Percentiles rank a stretch among this genome's conserved stretches.
Evolutionary conservation across 805 yeast species (phyloP).

Genomic region (Zygotorulaspora florentina): DNA sequence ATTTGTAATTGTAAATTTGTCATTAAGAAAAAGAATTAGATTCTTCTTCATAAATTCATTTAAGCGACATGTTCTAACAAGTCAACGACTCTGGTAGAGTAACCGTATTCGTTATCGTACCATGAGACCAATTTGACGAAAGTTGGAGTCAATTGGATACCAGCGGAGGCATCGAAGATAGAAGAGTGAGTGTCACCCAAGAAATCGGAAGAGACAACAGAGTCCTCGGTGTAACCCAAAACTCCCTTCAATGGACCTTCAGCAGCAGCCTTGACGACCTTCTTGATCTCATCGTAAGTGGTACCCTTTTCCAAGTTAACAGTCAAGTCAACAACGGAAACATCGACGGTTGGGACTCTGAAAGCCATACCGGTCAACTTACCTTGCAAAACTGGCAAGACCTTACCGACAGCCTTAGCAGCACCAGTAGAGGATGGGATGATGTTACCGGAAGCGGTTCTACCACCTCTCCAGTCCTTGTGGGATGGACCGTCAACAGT

Average conservation of each 20-base stretch:
- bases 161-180: slow-evolving; percentile 65
- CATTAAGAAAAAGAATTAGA: slow-evolving; percentile 8
- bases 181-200: slow-evolving; percentile 58
- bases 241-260: slow-evolving; percentile 59
- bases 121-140: slow-evolving; percentile 68
- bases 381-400: slow-evolving; percentile 66
- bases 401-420: slow-evolving; percentile 73
- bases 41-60: slow-evolving; percentile 11
- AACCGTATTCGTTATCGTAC: slow-evolving; percentile 75
- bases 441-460: slow-evolving; percentile 72
- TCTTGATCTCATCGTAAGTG: slow-evolving; percentile 61
- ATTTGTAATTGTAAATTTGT: slow-evolving; percentile 7
- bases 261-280: slow-evolving; percentile 54
- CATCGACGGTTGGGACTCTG: slow-evolving; percentile 72
- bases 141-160: slow-evolving; percentile 65
- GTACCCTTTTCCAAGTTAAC: slow-evolving; percentile 55
- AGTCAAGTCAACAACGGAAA: slow-evolving; percentile 67
- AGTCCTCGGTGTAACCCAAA: slow-evolving; percentile 66
- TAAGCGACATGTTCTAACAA: slow-evolving; percentile 54
- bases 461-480: slow-evolving; percentile 80
- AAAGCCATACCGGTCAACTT: slow-evolving; percentile 70
- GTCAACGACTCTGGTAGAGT: slow-evolving; percentile 73
- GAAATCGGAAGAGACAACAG: slow-evolving; percentile 69
- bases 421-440: slow-evolving; percentile 76
- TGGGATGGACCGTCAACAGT: slow-evolving; percentile 75